Percentiles rank a stretch among this genome's conserved stretches.
Conservation (phyloP, 192 early-diverging fungal genomes). For the Backusella mclennaniae region DNA sequence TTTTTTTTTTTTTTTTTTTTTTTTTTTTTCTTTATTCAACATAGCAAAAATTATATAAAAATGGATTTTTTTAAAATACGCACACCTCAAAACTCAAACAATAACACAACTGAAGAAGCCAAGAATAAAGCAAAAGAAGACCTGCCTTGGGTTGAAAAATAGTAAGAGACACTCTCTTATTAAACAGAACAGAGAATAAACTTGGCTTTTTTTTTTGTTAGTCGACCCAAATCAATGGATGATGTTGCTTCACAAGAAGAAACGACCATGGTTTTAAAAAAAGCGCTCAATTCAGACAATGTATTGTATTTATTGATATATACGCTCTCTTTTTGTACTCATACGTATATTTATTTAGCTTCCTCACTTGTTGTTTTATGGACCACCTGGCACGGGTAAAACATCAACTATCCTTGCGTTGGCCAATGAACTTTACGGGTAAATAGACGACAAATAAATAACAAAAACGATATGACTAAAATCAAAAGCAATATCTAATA, state of each 20-base stretch:
- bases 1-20: neutral
- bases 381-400: constrained; percentile 98
- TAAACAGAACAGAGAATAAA: neutral
- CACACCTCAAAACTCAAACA: neutral
- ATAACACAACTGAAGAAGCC: neutral
- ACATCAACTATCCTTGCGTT: constrained; percentile 93
- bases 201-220: neutral
- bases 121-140: neutral
- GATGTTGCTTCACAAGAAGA: constrained; percentile 92
- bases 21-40: neutral
- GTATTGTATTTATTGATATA: constrained; percentile 38
- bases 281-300: constrained; percentile 85
- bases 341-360: constrained; percentile 45
- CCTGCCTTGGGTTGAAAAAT: constrained; percentile 23
- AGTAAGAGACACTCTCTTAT: neutral
- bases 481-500: constrained; percentile 30
- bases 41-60: neutral
- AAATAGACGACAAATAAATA: neutral
- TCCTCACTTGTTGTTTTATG: constrained; percentile 95
- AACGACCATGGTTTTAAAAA: constrained; percentile 78
- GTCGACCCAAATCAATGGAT: constrained; percentile 83
- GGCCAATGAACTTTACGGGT: constrained; percentile 84
- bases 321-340: too few species aligned
- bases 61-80: constrained; percentile 3
- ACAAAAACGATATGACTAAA: neutral